Conservation (phyloP, 2,329 filamentous ascomycete genomes). For the Colletotrichum spaethianum region DNA sequence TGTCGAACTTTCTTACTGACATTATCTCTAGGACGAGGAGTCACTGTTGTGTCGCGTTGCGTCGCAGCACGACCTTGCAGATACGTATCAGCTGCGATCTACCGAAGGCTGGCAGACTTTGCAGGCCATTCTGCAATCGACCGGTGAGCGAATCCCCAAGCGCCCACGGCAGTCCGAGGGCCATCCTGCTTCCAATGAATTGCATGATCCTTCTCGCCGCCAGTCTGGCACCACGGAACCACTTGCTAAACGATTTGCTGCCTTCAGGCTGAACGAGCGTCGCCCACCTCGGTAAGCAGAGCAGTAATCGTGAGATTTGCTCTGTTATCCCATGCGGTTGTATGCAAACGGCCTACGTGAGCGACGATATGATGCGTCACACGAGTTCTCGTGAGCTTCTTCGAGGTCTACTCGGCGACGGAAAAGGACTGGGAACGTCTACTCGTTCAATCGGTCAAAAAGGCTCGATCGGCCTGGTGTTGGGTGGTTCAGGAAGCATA, state of each 20-base stretch:
- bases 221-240: slow-evolving; percentile 59
- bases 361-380: not conserved
- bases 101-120: slow-evolving; percentile 95
- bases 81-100: slow-evolving; percentile 86
- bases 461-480: slow-evolving; percentile 9
- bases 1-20: not conserved
- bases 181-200: slow-evolving; percentile 47
- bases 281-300: slow-evolving; percentile 38
- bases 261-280: slow-evolving; percentile 72
- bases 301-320: slow-evolving; percentile 10
- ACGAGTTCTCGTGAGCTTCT: not conserved
- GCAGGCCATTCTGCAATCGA: slow-evolving; percentile 92
- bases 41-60: slow-evolving; percentile 88
- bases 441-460: slow-evolving; percentile 7
- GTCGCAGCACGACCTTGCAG: slow-evolving; percentile 82
- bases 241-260: slow-evolving; percentile 77
- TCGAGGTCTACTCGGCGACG: not conserved
- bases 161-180: slow-evolving; percentile 65
- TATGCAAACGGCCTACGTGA: slow-evolving; percentile 9
- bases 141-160: slow-evolving; percentile 96
- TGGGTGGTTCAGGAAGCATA: slow-evolving; percentile 21
- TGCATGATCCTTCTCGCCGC: slow-evolving; percentile 45
- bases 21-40: slow-evolving; percentile 82
- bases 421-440: slow-evolving; percentile 6
- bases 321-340: not conserved